A percentile compares a stretch with the other conserved stretches of the same genome.
These are phyloP conservation scores for Oryza longistaminata DNA, from an alignment of 176 grass and related monocot species.

Conservation along the genomic window DNA sequence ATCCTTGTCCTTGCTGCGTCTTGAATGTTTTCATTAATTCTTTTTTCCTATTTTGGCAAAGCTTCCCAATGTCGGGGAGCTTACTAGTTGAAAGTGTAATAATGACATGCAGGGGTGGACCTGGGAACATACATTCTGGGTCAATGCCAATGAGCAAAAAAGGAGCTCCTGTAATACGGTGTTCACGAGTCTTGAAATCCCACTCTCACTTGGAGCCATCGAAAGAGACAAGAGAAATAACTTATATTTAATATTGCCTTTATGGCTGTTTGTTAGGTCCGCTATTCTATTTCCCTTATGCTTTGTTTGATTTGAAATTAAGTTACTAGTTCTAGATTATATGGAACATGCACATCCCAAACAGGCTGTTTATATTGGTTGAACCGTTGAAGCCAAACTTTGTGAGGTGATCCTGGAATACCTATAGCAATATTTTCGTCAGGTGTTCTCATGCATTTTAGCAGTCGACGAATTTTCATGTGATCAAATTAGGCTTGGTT, in stretches of 20 bases:
- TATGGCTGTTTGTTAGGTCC: background rate
- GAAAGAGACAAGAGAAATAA: background rate
- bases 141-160: background rate
- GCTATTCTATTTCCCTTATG: background rate
- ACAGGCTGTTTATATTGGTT: background rate
- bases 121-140: background rate
- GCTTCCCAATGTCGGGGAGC: background rate
- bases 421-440: background rate
- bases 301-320: background rate
- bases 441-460: background rate
- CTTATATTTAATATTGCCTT: background rate
- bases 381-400: background rate
- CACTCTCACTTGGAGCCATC: background rate
- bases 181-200: background rate
- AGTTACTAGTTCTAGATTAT: background rate
- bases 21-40: background rate
- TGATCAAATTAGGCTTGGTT: background rate
- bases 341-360: background rate
- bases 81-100: slow-evolving; percentile 5
- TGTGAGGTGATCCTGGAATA: background rate
- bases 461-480: background rate
- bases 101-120: background rate
- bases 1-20: background rate
- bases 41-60: background rate
- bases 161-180: background rate